These are phyloP conservation scores for Babesia ovata DNA, from an alignment of 169 alveolate species.

Conservation along the genomic window DNA sequence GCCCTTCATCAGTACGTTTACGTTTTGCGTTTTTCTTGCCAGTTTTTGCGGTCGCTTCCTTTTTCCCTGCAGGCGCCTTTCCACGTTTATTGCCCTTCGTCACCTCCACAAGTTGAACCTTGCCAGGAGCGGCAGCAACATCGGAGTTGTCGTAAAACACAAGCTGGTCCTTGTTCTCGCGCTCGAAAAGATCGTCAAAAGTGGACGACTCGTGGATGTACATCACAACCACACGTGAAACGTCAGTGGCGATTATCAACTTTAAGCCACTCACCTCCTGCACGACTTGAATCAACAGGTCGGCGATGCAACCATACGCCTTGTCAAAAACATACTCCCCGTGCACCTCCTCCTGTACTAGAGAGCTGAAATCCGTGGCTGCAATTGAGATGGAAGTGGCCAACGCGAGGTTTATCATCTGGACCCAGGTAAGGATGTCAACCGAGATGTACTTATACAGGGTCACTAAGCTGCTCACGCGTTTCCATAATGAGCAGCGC, in stretches of 20 bases:
- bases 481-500: slow-evolving; percentile 42
- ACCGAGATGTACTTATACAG: slow-evolving; percentile 31
- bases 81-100: neutral
- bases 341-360: slow-evolving; percentile 26
- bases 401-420: slow-evolving; percentile 49
- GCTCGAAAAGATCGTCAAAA: slow-evolving; percentile 46
- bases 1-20: too few relatives aligned
- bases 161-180: slow-evolving; percentile 35
- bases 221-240: slow-evolving; percentile 47
- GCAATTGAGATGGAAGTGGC: slow-evolving; percentile 23
- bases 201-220: slow-evolving; percentile 40
- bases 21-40: neutral
- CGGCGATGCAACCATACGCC: slow-evolving; percentile 41
- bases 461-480: slow-evolving; percentile 23
- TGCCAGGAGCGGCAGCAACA: slow-evolving; percentile 45
- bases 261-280: slow-evolving; percentile 33
- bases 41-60: neutral
- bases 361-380: slow-evolving; percentile 42
- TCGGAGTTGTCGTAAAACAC: slow-evolving; percentile 56
- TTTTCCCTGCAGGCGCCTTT: neutral
- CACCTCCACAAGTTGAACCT: neutral
- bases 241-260: slow-evolving; percentile 49
- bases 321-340: slow-evolving; percentile 41
- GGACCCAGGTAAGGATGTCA: slow-evolving; percentile 47
- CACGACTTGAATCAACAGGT: slow-evolving; percentile 22